A percentile compares a stretch with the other conserved stretches of the same genome.
These are phyloP conservation scores for Penicillium cataractarum DNA, from an alignment of 495 filamentous ascomycete species.

Conservation along the genomic window DNA sequence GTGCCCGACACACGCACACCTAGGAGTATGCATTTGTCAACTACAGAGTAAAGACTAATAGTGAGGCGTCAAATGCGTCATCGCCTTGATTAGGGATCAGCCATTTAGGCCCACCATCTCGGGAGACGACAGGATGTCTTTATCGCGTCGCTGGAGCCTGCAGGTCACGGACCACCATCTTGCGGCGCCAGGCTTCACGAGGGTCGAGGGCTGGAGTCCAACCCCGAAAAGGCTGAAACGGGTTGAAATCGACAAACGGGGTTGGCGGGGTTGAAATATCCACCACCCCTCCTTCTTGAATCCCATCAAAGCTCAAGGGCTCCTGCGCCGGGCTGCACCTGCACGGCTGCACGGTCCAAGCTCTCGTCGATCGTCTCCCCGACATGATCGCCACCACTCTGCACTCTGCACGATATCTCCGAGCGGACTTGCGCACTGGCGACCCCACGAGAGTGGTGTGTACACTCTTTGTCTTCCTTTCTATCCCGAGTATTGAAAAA, in stretches of 20 bases:
- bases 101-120: neutral
- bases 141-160: constrained; percentile 23
- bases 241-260: neutral
- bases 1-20: neutral
- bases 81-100: neutral
- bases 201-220: neutral
- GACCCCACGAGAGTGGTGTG: neutral
- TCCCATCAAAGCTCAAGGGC: neutral
- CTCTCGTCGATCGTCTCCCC: constrained; percentile 29
- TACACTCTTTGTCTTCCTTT: neutral
- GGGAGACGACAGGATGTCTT: constrained; percentile 10
- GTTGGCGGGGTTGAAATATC: neutral
- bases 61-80: neutral
- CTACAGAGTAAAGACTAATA: neutral
- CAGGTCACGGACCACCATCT: constrained; percentile 19
- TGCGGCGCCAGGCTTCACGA: neutral
- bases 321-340: constrained; percentile 1
- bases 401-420: constrained; percentile 38
- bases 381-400: constrained; percentile 33
- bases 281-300: neutral
- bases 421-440: constrained; percentile 19
- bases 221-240: neutral
- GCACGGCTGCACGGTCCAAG: constrained; percentile 29
- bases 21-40: neutral
- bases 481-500: constrained; percentile 1